Conservation (phyloP, 805 yeast genomes). For the Ogataea henricii region DNA sequence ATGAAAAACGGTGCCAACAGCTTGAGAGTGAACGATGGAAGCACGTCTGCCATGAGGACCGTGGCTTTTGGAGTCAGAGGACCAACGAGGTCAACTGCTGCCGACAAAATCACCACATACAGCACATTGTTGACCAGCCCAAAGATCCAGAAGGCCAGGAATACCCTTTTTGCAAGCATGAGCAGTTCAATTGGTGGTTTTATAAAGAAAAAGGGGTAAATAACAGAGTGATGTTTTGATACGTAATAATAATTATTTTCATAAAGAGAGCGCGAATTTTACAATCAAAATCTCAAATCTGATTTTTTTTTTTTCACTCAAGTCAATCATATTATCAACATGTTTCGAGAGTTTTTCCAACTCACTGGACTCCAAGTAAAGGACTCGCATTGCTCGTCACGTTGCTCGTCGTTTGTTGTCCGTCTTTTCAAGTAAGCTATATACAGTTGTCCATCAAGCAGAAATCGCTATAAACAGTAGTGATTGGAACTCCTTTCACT, state of each 20-base stretch:
- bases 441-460: background rate
- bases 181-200: background rate
- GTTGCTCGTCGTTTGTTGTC: background rate
- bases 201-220: no score
- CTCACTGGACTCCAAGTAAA: no score
- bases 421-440: background rate
- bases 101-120: constrained; percentile 87
- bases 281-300: background rate
- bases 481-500: no score
- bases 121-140: constrained; percentile 87
- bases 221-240: background rate
- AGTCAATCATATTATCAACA: no score
- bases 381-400: background rate
- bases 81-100: constrained; percentile 92
- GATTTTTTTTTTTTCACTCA: no score
- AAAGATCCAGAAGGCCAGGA: constrained; percentile 70
- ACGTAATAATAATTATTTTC: background rate
- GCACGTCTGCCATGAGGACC: constrained; percentile 81
- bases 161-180: constrained; percentile 31
- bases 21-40: constrained; percentile 79
- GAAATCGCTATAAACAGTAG: background rate
- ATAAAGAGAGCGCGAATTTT: background rate
- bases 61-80: constrained; percentile 79
- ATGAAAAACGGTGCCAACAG: constrained; percentile 76
- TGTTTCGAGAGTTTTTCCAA: background rate